Evolutionary conservation across 768 basidiomycete genomes (phyloP), one percentile per base, ranked within the genome.

Genomic region (Phaeotremella skinneri): DNA sequence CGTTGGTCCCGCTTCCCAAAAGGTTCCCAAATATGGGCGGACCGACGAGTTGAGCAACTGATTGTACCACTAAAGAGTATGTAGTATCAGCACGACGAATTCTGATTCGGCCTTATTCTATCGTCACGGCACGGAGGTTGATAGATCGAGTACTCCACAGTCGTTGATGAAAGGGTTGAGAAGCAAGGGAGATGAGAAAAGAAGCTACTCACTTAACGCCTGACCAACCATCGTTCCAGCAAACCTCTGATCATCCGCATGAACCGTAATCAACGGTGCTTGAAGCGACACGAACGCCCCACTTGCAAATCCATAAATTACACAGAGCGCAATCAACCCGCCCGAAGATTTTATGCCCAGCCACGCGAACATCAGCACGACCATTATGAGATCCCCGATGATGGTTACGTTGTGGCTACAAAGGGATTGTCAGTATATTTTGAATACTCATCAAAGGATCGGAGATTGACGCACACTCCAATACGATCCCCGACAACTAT

Each of bases 161-260:
- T 20, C 7, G 43, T 42, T 29, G n/a, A 39, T 21, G 5, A n/a
- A n/a, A n/a, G n/a, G n/a, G n/a, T n/a, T n/a, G n/a, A 32, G 20
- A 29, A 48, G 6, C 26, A 37, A 45, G n/a, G n/a, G n/a, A n/a
- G n/a, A n/a, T n/a, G n/a, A n/a, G n/a, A 41, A 25, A 26, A 52
- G 34, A 1, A 7, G 14, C 2, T 11, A 66, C 64, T 51, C 29
- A 66, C 64, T 57, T 23, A 66, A 27, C 20, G 57, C 61, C 49
- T 66, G 64, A 14, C 64, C 64, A 34, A 66, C 57, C 32, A 56
- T 55, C 1, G 61, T 66, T 4, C 61, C 64, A 16, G 64, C 64
- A 25, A 56, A 47, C 26, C 61, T 25, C 53, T 59, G 56, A 51
- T 62, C 57, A 37, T 30, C 42, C 9, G 61, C 64, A 30, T 26